Percentiles rank a stretch among this genome's conserved stretches.
Conservation (phyloP, 805 yeast genomes). For the Zygosaccharomyces bisporus region DNA sequence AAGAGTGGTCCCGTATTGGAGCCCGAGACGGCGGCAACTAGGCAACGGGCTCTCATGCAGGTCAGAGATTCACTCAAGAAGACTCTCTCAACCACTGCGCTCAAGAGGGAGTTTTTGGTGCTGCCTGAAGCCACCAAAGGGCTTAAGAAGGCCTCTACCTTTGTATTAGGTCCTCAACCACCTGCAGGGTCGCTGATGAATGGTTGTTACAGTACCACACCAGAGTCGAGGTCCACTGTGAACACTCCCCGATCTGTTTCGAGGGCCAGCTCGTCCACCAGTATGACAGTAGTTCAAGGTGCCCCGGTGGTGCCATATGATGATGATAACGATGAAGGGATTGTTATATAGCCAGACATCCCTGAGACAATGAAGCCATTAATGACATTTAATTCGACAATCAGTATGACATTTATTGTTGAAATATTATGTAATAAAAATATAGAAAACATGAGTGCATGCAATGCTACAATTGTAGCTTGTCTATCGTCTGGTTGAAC, state of each 20-base stretch:
- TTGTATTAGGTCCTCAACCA: constrained; percentile 32
- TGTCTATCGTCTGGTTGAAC: constrained; percentile 12
- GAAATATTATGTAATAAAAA: constrained; percentile 4
- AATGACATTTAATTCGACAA: background rate
- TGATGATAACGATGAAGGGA: constrained; percentile 16
- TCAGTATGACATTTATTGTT: constrained; percentile 1
- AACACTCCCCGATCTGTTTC: constrained; percentile 31
- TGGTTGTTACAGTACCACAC: constrained; percentile 33
- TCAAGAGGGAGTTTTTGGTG: constrained; percentile 10
- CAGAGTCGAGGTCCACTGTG: constrained; percentile 31
- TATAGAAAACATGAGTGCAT: constrained; percentile 1
- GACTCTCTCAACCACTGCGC: constrained; percentile 25
- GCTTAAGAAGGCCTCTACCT: constrained; percentile 28
- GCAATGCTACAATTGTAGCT: constrained; percentile 3
- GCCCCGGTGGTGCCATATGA: constrained; percentile 1
- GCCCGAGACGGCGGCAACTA: constrained; percentile 5
- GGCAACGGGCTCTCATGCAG: constrained; percentile 16
- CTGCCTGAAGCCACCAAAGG: constrained; percentile 9
- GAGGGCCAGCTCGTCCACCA: constrained; percentile 21
- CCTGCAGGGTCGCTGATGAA: constrained; percentile 33
- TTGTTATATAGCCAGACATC: constrained; percentile 6
- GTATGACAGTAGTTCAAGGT: constrained; percentile 6
- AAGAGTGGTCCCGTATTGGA: constrained; percentile 4
- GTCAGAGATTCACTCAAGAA: constrained; percentile 27
- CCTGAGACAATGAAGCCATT: background rate